These are phyloP conservation scores for Lentinula novae-zelandiae DNA, from an alignment of 1,284 basidiomycete genomes.

Conservation along the genomic window DNA sequence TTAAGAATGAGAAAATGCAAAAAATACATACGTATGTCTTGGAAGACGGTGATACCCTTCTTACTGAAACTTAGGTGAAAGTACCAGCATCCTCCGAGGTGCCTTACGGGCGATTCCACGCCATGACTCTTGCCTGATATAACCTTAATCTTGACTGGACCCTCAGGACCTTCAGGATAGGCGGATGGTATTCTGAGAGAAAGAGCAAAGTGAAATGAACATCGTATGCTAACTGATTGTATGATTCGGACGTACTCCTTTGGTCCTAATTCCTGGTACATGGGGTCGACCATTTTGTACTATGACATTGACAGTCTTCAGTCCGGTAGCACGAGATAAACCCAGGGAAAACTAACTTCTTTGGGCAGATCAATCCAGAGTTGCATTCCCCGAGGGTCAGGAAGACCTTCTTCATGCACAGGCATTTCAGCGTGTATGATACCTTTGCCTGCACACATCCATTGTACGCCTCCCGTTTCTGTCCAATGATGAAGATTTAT, in stretches of 20 bases:
- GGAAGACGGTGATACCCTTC: conserved; percentile 68
- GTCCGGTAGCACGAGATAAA: neutral
- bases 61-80: conserved; percentile 77
- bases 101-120: conserved; percentile 82
- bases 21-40: conserved; percentile 68
- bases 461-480: conserved; percentile 86
- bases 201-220: conserved; percentile 3
- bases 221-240: neutral
- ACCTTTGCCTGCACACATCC: conserved; percentile 86
- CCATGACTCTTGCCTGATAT: conserved; percentile 89
- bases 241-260: conserved; percentile 41
- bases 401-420: conserved; percentile 43
- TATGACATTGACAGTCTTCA: conserved; percentile 29
- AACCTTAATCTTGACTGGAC: conserved; percentile 74
- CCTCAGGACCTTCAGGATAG: conserved; percentile 69
- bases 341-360: conserved; percentile 35
- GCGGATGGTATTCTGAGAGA: conserved; percentile 62
- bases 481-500: neutral
- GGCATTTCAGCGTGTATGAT: conserved; percentile 93
- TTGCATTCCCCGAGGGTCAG: conserved; percentile 49
- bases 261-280: conserved; percentile 74
- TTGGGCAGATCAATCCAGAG: conserved; percentile 94
- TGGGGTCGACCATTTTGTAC: conserved; percentile 82
- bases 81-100: conserved; percentile 92
- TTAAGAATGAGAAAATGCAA: neutral